Evolutionary conservation across 768 basidiomycete species (phyloP), one percentile per base, ranked within the genome.

Genomic region (Wakefieldia striispora): DNA sequence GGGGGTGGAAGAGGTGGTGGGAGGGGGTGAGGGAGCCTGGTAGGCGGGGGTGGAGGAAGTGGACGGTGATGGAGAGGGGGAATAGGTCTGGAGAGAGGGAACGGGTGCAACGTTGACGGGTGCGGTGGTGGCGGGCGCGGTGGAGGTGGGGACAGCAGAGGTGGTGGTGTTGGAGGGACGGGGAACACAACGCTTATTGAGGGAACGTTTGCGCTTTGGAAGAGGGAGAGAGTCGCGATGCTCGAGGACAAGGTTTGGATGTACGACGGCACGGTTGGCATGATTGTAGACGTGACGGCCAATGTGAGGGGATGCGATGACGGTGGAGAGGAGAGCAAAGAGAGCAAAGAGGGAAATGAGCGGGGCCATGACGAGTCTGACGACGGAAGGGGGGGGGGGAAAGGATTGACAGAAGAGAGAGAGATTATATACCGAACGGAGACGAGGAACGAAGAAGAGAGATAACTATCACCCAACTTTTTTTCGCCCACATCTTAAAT

Each of bases 311-410:
- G 65, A 70, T 0, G 72, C 63, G 42, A 73, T 47, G 47, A 68
- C 66, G 36, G 56, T 16, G 40, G 62, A 69, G 38, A 74, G 67
- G 66, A 79, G 56, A 56, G 75, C 57, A 60, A 78, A 50, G 54
- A 80, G 57, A 57, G 78, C 54, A 61, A 82, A 35, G 59, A 68
- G 57, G 59, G 72, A 75, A 56, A 68, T 10, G 69, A 77, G 65
- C 57, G 73, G 72, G 24, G 62, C 64, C 63, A 58, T 62, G 40
- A 56, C 10, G 31, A 35, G n/a, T n/a, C n/a, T n/a, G n/a, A 19
- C 9, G 29, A 41, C 20, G 40, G n/a, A n/a, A n/a, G n/a, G 34
- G 52, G 26, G 50, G 6, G 17, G 17, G 5, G 49, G 50, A 57
- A 59, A 26, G 40, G 54, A 61, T 54, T 44, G 59, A 33, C 33